phyloP scores from a whole-genome alignment of 192 early-diverging fungal species.

The Podila horticola region DNA sequence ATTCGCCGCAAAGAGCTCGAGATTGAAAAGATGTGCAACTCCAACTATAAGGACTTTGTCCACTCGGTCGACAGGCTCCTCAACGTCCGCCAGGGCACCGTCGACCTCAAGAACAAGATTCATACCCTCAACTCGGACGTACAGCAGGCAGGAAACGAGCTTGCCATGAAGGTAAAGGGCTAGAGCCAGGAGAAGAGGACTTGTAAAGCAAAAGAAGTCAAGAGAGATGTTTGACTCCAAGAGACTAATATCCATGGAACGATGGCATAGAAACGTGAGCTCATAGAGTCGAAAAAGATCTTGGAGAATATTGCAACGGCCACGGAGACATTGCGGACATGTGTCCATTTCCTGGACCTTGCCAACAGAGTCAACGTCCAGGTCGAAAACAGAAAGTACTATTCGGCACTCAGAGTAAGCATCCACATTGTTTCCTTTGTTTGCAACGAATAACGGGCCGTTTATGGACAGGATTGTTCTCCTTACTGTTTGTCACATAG shows the following conservation, averaged over 20 bases:
- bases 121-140: slow-evolving; percentile 86
- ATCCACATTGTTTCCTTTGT: background rate
- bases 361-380: slow-evolving; percentile 84
- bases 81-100: slow-evolving; percentile 91
- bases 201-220: too few relatives aligned
- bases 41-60: slow-evolving; percentile 96
- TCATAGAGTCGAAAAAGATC: slow-evolving; percentile 80
- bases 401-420: slow-evolving; percentile 85
- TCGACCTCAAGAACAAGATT: slow-evolving; percentile 86
- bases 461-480: background rate
- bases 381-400: slow-evolving; percentile 87
- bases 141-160: slow-evolving; percentile 80
- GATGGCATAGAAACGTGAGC: slow-evolving; percentile 73
- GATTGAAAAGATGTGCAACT: slow-evolving; percentile 97
- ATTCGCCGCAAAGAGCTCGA: slow-evolving; percentile 92
- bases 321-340: slow-evolving; percentile 79
- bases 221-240: background rate
- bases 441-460: background rate
- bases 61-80: slow-evolving; percentile 95
- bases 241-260: too few relatives aligned
- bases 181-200: background rate
- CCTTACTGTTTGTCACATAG: slow-evolving; percentile 55
- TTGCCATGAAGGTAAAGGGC: slow-evolving; percentile 76
- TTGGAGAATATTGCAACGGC: slow-evolving; percentile 91
- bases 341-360: slow-evolving; percentile 89